Percentiles rank a stretch among this genome's conserved stretches.
Evolutionary conservation across 495 filamentous ascomycete genomes (phyloP).

Genomic region (Haplographium delicatum): DNA sequence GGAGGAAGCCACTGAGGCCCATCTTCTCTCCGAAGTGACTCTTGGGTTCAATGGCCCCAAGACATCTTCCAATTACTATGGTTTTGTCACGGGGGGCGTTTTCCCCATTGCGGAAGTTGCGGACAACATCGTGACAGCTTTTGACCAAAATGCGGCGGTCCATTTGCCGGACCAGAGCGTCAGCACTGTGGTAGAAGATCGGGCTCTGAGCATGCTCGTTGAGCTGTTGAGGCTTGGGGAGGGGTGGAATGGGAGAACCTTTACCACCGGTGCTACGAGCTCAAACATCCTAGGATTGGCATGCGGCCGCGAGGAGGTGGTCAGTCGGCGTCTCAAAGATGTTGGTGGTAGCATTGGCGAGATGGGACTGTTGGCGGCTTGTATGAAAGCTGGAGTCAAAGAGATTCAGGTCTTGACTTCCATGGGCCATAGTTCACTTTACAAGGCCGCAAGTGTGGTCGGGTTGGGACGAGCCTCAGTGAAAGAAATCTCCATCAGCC

Average conservation of each 20-base stretch:
- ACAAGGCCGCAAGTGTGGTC: constrained; percentile 75
- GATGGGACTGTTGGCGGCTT: constrained; percentile 61
- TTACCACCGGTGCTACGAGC: constrained; percentile 86
- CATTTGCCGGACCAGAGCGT: constrained; percentile 73
- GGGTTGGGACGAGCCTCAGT: constrained; percentile 73
- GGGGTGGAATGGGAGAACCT: constrained; percentile 56
- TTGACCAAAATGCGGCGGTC: constrained; percentile 83
- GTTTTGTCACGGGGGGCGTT: constrained; percentile 79
- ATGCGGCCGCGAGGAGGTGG: constrained; percentile 64
- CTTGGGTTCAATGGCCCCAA: constrained; percentile 26
- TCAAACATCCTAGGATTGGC: constrained; percentile 80
- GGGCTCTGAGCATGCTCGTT: constrained; percentile 61
- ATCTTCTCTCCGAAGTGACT: constrained; percentile 19
- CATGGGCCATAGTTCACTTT: constrained; percentile 74
- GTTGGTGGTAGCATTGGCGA: constrained; percentile 44
- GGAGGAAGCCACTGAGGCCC: constrained; percentile 20
- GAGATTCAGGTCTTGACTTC: constrained; percentile 74
- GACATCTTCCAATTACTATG: constrained; percentile 57
- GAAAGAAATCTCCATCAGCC: constrained; percentile 44
- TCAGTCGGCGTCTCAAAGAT: constrained; percentile 37
- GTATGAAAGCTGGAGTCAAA: constrained; percentile 53
- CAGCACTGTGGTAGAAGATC: constrained; percentile 68
- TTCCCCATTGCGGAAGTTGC: constrained; percentile 81
- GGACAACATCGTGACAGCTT: constrained; percentile 70
- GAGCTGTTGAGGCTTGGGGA: constrained; percentile 55